Evolutionary conservation across 1,284 basidiomycete genomes (phyloP), one percentile per base, ranked within the genome.

Genomic region (Ustilago vetiveriae): DNA sequence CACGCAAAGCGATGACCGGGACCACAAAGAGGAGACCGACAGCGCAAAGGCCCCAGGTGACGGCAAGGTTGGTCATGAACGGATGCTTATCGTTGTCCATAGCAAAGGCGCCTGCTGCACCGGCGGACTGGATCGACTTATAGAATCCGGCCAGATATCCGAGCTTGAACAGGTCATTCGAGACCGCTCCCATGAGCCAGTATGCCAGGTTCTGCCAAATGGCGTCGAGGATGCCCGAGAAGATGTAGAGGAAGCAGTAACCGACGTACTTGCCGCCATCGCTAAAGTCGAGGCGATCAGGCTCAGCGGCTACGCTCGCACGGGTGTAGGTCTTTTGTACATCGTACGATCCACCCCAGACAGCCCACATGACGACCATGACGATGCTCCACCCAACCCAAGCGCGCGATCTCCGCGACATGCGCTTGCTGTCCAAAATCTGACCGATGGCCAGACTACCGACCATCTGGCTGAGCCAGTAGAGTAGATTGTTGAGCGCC

Each of bases 391-490:
- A 80, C 22, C 76, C 76, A 21, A 71, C 32, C 65, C 68, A 73
- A 10, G 78, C 72, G 21, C 79, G 63, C 26, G 49, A 52, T 23
- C 44, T 53, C 10, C 78, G 63, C 14, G 69, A 58, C 44, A 78
- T 44, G 35, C 41, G 46, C 49, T 66, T 63, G 42, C 45, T 60
- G 62, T 77, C 76, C 21, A 75, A 57, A 10, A 78, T 27, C 50
- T 68, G 62, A 23, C 77, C 78, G 17, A 81, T 46, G 22, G 63
- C 33, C 23, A 74, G 29, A 22, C 69, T 64, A 13, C 72, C 75
- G 3, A 79, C 56, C 58, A 83, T 80, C 56, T 83, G 82, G 26
- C 79, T 75, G 9, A 78, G 64, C 82, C 82, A 84, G 73, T 84
- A 84, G 17, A 83, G 69, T 6, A 84, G 60, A 14, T 74, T 75